Evolutionary conservation across 1,284 basidiomycete species (phyloP).

Genomic region (Ustilago curta): DNA sequence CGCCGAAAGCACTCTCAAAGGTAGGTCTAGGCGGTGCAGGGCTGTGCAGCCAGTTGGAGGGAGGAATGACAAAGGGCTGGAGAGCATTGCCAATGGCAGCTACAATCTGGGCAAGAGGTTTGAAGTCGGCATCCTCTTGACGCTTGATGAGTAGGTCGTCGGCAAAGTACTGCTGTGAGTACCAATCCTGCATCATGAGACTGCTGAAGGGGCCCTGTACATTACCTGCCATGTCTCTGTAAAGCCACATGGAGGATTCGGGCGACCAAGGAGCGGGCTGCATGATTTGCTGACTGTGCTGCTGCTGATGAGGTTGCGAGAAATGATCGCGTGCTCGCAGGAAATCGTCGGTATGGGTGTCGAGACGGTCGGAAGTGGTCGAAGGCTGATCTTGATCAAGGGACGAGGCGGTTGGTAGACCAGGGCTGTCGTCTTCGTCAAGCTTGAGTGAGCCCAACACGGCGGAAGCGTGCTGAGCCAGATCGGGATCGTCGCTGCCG

Average conservation of each 20-base stretch:
- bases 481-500: constrained; percentile 40
- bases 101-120: constrained; percentile 69
- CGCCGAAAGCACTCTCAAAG: constrained; percentile 20
- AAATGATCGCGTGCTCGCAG: constrained; percentile 24
- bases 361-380: constrained; percentile 7
- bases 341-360: constrained; percentile 22
- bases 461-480: constrained; percentile 53
- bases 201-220: constrained; percentile 95
- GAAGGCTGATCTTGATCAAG: constrained; percentile 18
- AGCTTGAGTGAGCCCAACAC: constrained; percentile 54
- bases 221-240: constrained; percentile 88
- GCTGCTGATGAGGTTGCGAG: constrained; percentile 28
- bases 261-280: constrained; percentile 69
- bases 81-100: constrained; percentile 64
- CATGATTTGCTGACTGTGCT: constrained; percentile 20
- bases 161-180: constrained; percentile 89
- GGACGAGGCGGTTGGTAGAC: constrained; percentile 18
- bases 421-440: constrained; percentile 52
- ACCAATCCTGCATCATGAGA: constrained; percentile 95
- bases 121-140: constrained; percentile 70
- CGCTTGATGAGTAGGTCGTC: constrained; percentile 86
- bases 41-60: constrained; percentile 40
- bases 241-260: constrained; percentile 85
- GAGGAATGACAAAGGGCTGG: constrained; percentile 69
- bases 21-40: constrained; percentile 22